Percentiles rank a stretch among this genome's conserved stretches.
These are phyloP conservation scores for Blastocystis sp. DNA, from an alignment of 352 stramenopile species.

Conservation along the genomic window DNA sequence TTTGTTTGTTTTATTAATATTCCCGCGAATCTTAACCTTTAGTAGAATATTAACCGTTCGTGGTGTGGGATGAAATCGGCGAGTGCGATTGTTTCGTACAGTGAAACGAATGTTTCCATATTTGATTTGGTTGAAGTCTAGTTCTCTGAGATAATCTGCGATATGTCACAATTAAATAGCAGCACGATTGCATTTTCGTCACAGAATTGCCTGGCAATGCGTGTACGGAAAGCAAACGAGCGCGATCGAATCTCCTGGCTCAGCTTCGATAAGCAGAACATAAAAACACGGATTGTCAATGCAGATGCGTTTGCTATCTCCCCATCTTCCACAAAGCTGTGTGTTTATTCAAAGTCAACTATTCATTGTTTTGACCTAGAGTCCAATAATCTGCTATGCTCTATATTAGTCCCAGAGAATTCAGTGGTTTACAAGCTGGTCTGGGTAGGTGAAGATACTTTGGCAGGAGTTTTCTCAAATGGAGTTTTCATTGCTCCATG, in stretches of 20 bases:
- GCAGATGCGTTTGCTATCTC: not conserved
- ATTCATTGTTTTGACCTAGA: not conserved
- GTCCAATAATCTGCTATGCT: not conserved
- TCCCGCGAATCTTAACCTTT: not conserved
- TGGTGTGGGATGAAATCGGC: not conserved
- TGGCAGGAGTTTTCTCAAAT: not conserved
- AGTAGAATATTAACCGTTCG: not conserved
- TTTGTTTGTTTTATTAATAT: conserved; percentile 22
- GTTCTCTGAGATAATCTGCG: not conserved
- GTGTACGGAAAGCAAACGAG: not conserved
- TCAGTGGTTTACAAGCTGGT: not conserved
- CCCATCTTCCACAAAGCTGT: not conserved
- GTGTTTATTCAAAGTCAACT: not conserved
- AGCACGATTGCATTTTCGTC: not conserved
- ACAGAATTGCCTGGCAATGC: not conserved
- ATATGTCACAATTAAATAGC: not conserved
- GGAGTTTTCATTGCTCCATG: not conserved
- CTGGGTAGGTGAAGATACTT: not conserved
- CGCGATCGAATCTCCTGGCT: not conserved
- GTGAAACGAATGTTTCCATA: not conserved
- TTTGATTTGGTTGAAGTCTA: not conserved
- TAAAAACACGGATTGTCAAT: not conserved
- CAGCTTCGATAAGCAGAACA: not conserved
- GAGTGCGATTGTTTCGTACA: not conserved
- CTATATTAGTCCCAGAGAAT: not conserved